Evolutionary conservation across 495 filamentous ascomycete genomes (phyloP), one percentile per base, ranked within the genome.

Genomic region (Xylaria palmicola): DNA sequence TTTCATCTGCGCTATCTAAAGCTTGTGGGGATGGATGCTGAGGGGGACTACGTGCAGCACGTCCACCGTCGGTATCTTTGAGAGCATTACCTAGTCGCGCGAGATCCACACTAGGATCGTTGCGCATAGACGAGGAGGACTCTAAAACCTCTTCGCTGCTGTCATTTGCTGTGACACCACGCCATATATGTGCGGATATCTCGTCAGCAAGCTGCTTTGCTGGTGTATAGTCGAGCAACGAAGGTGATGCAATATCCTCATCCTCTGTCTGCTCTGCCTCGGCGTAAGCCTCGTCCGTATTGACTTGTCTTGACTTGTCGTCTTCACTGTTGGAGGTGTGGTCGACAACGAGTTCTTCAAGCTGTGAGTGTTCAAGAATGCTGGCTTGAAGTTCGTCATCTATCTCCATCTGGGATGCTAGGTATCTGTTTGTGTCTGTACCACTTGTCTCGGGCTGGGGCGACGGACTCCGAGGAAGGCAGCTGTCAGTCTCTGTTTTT

Each of bases 21-120:
- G 29, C 13, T 49, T 43, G 43, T 44, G 26, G 43, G 17, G 37
- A 24, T 12, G 43, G 55, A 26, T 13, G 22, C n/a, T n/a, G n/a
- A 36, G 20, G 39, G n/a, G 62, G 52, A 27, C 41, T 40, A 19
- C 44, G 24, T 22, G 51, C 26, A 24, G 72, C 68, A 34, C 61
- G 62, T 4, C 59, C 58, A 32, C 63, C 69, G 37, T 69, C 67
- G 19, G 56, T 20, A 39, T 66, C 64, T 37, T 64, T 74, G 4
- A 62, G 62, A 45, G 63, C 68, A 29, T 73, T 65, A 22, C 74
- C 62, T 41, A 69, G 66, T 12, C 72, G 72, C 9, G 77, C 75
- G 32, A 77, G 62, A 24, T 68, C 61, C 32, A 73, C 66, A 53
- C 74, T 77, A 17, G 70, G 60, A 55, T 76, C 75, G 2, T 56